Evolutionary conservation across 2,329 filamentous ascomycete species (phyloP).

Genomic region (Sporothrix euskadiensis): DNA sequence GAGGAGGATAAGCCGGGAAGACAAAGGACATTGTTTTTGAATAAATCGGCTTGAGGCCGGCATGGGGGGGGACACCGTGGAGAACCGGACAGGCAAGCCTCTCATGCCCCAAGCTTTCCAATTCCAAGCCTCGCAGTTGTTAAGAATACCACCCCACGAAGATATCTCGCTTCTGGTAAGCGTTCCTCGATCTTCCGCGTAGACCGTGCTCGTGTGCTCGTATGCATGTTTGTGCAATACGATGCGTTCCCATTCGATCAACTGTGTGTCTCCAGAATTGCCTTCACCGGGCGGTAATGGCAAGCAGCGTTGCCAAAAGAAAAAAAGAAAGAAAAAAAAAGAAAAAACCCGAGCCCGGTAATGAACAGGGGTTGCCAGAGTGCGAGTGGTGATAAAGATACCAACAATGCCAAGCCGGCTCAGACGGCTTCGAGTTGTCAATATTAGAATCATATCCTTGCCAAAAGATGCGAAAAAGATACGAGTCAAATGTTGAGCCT

Average conservation of each 20-base stretch:
- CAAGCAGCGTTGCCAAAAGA: not conserved
- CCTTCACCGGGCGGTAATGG: not conserved
- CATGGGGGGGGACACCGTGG: not conserved
- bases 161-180: not conserved
- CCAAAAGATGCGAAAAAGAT: not conserved
- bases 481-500: not conserved
- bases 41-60: not conserved
- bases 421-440: conserved; percentile 3
- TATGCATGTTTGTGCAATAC: not conserved
- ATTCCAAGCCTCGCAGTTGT: not conserved
- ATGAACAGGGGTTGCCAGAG: not conserved
- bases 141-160: conserved; percentile 10
- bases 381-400: not conserved
- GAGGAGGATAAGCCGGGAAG: not conserved
- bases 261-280: not conserved
- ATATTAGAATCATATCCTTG: not conserved
- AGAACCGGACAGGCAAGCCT: not conserved
- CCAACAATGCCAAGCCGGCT: conserved; percentile 17
- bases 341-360: not conserved
- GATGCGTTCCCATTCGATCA: not conserved
- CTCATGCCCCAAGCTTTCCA: not conserved
- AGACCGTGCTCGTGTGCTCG: not conserved
- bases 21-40: not conserved
- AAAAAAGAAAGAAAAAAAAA: not conserved
- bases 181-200: conserved; percentile 19